Evolutionary conservation across 768 basidiomycete genomes (phyloP).

Genomic region (Melanogaster broomeanus): DNA sequence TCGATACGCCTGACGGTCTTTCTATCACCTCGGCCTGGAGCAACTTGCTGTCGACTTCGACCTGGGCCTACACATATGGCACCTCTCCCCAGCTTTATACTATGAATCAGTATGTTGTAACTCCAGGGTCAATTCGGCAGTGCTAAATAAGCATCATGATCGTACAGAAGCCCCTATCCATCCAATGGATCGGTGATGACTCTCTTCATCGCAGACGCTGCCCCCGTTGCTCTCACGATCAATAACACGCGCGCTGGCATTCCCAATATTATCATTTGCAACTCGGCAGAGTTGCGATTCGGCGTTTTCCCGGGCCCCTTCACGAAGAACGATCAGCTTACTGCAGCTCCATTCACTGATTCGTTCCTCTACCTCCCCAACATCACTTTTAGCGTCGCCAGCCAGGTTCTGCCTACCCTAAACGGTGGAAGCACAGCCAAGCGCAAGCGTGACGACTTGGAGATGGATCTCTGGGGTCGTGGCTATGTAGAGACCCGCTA

Average conservation of each 20-base stretch:
- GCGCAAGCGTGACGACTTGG: slow-evolving; percentile 27
- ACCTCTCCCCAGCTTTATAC: slow-evolving; percentile 78
- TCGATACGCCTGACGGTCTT: slow-evolving; percentile 61
- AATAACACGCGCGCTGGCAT: slow-evolving; percentile 64
- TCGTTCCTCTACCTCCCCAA: slow-evolving; percentile 62
- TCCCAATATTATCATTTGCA: slow-evolving; percentile 65
- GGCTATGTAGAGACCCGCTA: slow-evolving; percentile 56
- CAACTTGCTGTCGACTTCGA: slow-evolving; percentile 59
- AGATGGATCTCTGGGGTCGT: slow-evolving; percentile 32
- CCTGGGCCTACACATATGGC: slow-evolving; percentile 63
- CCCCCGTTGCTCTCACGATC: slow-evolving; percentile 55
- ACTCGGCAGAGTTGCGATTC: slow-evolving; percentile 67
- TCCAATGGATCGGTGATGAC: slow-evolving; percentile 62
- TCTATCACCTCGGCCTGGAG: slow-evolving; percentile 54
- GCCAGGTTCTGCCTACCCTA: slow-evolving; percentile 51
- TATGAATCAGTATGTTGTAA: slow-evolving; percentile 49
- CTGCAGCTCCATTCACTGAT: slow-evolving; percentile 69
- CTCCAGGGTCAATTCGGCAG: background rate
- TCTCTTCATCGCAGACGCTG: slow-evolving; percentile 52
- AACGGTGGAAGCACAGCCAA: slow-evolving; percentile 48
- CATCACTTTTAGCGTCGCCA: slow-evolving; percentile 52
- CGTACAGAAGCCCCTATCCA: slow-evolving; percentile 67
- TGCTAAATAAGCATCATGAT: background rate
- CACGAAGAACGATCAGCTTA: slow-evolving; percentile 80
- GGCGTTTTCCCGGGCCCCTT: slow-evolving; percentile 70